Base-by-base conservation (phyloP, 805 yeast species). In the Kurtzmaniella cleridarum region DNA sequence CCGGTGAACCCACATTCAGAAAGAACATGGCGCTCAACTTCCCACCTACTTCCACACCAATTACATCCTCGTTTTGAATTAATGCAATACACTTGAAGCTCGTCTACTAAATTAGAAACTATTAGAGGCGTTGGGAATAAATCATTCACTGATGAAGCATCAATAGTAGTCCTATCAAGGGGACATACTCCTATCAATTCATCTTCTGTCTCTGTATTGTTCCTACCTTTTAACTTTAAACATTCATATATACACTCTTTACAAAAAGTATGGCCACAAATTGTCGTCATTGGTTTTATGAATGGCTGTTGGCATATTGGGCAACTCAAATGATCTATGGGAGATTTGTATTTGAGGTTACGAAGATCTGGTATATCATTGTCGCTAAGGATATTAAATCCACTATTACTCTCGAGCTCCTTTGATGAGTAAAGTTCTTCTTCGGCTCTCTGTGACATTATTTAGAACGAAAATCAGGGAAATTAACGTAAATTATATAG, bases 301-400 rank as follows among this genome's bases (percentile, higher is more conserved):
- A 81, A 75, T 4, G 84, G 84, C 30, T 73, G 71, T 43, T 76
- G 80, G 55, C 89, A 81, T n/a, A 81, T 76, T 3, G 88, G 86
- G 47, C 89, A 68, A 43, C 53, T 53, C 33, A 62, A 49, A 47
- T 63, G 56, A 35, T 63, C 69, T 6, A 60, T 62, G 13, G 54
- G 39, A 2, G 61, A 44, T 27, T 53, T 49, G 43, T 64, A 64
- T 35, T 53, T 57, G 36, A 53, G 44, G 36, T 57, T 60, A 34
- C 67, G 41, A 31, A 60, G 37, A 38, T 62, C 66, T 3, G 66
- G 64, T 26, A 43, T 48, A 27, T 48, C 39, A 12, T 41, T 36
- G 14, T 29, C 35, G 12, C 30, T 24, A 6, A 35, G 17, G 10
- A 49, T 26, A 35, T 55, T 51, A 43, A 50, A 52, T 18, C 51